These are phyloP conservation scores for Hyparrhenia diplandra DNA, from an alignment of 176 grass and related monocot genomes.

Conservation along the genomic window DNA sequence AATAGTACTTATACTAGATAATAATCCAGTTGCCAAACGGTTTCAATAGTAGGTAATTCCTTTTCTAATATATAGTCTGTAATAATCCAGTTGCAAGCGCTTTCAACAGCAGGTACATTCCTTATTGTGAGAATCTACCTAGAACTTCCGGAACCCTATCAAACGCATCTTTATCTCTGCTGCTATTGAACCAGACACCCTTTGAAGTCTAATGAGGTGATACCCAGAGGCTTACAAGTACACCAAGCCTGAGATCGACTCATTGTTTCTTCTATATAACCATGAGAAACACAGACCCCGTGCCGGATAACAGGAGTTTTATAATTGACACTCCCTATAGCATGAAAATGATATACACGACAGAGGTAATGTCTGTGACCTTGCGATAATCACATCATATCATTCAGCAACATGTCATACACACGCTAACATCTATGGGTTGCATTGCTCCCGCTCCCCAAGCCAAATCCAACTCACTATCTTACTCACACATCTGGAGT, in stretches of 20 bases:
- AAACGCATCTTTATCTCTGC: no score
- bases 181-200: no score
- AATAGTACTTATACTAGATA: no score
- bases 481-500: conserved; percentile 11
- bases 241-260: neutral
- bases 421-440: neutral
- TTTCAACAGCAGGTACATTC: neutral
- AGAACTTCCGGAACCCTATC: no score
- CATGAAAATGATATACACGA: neutral
- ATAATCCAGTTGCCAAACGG: no score
- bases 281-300: neutral
- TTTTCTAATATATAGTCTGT: neutral
- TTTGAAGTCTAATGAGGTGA: no score
- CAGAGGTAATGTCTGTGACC: neutral
- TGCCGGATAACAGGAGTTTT: neutral
- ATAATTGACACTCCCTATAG: neutral
- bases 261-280: neutral
- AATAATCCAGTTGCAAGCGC: neutral
- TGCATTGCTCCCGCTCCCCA: neutral
- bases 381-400: neutral
- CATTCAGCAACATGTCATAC: neutral
- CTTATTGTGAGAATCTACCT: neutral
- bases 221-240: neutral
- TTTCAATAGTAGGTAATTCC: no score
- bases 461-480: conserved; percentile 32